Base-by-base conservation (phyloP, 2,329 filamentous ascomycete species). In the Fusarium sp. region DNA sequence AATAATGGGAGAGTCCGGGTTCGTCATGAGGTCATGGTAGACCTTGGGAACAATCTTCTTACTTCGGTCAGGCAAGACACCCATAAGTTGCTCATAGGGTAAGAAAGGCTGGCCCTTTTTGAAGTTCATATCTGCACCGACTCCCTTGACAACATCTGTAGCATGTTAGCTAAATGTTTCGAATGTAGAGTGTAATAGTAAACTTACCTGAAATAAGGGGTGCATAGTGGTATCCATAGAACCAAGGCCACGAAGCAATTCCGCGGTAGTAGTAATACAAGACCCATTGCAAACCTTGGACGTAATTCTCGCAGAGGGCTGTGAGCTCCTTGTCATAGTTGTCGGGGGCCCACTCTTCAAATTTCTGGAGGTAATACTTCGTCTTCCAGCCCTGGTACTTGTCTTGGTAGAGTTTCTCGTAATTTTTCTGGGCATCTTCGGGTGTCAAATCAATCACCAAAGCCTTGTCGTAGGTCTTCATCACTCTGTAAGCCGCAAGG, bases 241-340 rank as follows among this genome's bases (percentile, higher is more conserved):
- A 99, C 96, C 96, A 99, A 15, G 96, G 94, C 96, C 96, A 99
- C 13, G 95, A 98, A 16, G 93, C 96, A 63, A 99, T 96, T 66
- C 96, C 96, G 55, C 91, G 91, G 81, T 99, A 99, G 81, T 99
- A 99, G 83, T 99, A 99, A 80, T 91, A 97, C 50, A 99, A 84
- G 42, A 99, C 96, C 97, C 96, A 99, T 78, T 99, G 96, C 64
- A 99, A 83, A 65, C 96, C 96, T 80, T 99, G 93, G 8, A 99
- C 94, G 75, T 99, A 99, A 80, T 98, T 99, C 80, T 98, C 94
- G 28, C 93, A 91, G 64, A 99, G 84, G 69, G 91, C 90, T 55
- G 85, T 90, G 76, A 98, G 85, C 78, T 97, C 93, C 40, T 89
- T 74, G 18, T 82, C 89, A 70, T 95, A 91, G 73, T 93, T 91